phyloP scores from a whole-genome alignment of 352 stramenopile genomes.

The Globisporangium okanoganense region DNA sequence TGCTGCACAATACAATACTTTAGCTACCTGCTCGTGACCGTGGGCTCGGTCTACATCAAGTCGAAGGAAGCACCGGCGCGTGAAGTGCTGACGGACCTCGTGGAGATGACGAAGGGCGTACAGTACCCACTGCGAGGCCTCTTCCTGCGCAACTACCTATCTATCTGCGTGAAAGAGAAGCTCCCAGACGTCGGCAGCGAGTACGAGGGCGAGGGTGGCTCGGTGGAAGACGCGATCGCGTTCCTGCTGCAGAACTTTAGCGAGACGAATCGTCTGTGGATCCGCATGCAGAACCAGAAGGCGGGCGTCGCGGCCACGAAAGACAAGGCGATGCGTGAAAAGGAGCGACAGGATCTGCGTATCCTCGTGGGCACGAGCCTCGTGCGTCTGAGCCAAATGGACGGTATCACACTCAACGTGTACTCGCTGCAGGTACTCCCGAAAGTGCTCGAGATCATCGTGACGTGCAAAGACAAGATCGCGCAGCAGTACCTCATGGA shows the following conservation, averaged over 20 bases:
- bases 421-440: slow-evolving; percentile 92
- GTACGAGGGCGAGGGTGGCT: slow-evolving; percentile 71
- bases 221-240: slow-evolving; percentile 89
- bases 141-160: slow-evolving; percentile 98
- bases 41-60: slow-evolving; percentile 95
- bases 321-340: slow-evolving; percentile 73
- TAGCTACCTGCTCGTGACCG: slow-evolving; percentile 94
- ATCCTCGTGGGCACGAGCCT: slow-evolving; percentile 97
- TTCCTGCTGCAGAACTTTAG: slow-evolving; percentile 97
- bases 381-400: slow-evolving; percentile 94
- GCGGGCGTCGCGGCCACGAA: slow-evolving; percentile 50
- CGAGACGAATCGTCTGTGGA: slow-evolving; percentile 99
- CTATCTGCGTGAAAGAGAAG: slow-evolving; percentile 89
- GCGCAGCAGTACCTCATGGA: slow-evolving; percentile 99
- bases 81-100: slow-evolving; percentile 96
- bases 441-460: slow-evolving; percentile 91
- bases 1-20: neutral
- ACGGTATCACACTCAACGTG: slow-evolving; percentile 89
- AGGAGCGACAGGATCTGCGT: slow-evolving; percentile 92
- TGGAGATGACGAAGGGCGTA: slow-evolving; percentile 98
- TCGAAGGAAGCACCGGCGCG: slow-evolving; percentile 61
- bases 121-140: slow-evolving; percentile 97
- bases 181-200: slow-evolving; percentile 85
- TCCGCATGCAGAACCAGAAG: slow-evolving; percentile 95
- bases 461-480: slow-evolving; percentile 94